Percentiles rank a stretch among this genome's conserved stretches.
phyloP scores from a whole-genome alignment of 805 yeast genomes.

The Isabelozyma pseudorhagii region DNA sequence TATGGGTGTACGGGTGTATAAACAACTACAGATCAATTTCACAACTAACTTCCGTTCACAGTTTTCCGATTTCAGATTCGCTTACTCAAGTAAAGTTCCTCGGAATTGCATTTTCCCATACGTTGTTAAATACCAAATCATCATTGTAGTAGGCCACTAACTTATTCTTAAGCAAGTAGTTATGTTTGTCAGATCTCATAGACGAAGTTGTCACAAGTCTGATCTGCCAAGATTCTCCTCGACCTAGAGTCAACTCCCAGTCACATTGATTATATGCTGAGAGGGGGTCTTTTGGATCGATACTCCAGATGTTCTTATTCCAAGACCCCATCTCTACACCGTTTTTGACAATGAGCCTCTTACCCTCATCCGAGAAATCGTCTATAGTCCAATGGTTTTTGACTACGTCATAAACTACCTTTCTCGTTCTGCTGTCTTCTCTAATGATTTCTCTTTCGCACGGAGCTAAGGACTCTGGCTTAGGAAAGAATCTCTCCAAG shows the following conservation, averaged over 20 bases:
- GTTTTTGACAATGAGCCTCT: slow-evolving; percentile 22
- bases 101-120: slow-evolving; percentile 31
- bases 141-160: slow-evolving; percentile 32
- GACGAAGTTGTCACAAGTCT: slow-evolving; percentile 27
- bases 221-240: slow-evolving; percentile 35
- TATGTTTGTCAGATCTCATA: slow-evolving; percentile 26
- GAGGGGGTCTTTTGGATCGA: slow-evolving; percentile 35
- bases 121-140: slow-evolving; percentile 26
- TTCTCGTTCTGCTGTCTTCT: slow-evolving; percentile 16
- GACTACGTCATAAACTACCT: slow-evolving; percentile 26
- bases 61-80: no score
- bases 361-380: slow-evolving; percentile 36
- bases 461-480: slow-evolving; percentile 23
- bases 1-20: no score
- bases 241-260: slow-evolving; percentile 42
- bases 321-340: slow-evolving; percentile 40
- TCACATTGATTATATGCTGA: slow-evolving; percentile 35
- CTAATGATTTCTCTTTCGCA: slow-evolving; percentile 21
- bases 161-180: slow-evolving; percentile 28
- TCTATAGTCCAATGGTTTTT: slow-evolving; percentile 29
- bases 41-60: no score
- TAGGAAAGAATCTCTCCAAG: slow-evolving; percentile 20
- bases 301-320: slow-evolving; percentile 37
- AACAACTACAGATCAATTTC: no score
- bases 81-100: slow-evolving; percentile 16